Conservation (phyloP, 2,329 filamentous ascomycete genomes). For the Pseudogymnoascus sp. region DNA sequence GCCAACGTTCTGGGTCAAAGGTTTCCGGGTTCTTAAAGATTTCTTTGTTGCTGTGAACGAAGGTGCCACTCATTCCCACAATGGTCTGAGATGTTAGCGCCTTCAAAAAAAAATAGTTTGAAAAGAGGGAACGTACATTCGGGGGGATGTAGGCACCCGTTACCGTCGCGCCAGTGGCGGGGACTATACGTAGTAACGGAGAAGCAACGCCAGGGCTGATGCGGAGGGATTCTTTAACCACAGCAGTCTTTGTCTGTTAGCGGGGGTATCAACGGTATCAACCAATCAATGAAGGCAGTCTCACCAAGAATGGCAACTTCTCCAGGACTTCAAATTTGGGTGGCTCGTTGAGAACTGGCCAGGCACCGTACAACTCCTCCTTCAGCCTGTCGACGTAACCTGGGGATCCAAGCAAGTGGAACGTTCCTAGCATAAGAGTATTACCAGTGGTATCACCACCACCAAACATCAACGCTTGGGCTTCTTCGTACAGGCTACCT, state of each 20-base stretch:
- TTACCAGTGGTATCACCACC: constrained; percentile 39
- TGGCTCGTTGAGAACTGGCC: constrained; percentile 29
- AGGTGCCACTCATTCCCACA: constrained; percentile 18
- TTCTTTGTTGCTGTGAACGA: constrained; percentile 20
- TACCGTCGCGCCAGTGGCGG: constrained; percentile 4
- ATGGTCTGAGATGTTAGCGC: not conserved
- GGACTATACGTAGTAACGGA: constrained; percentile 3
- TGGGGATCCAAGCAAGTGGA: constrained; percentile 33
- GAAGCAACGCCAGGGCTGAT: not conserved
- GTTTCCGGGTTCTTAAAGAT: constrained; percentile 19
- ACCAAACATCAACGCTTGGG: constrained; percentile 39
- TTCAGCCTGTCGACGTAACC: constrained; percentile 30
- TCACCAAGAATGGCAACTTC: constrained; percentile 25
- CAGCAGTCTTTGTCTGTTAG: not conserved
- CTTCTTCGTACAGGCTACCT: constrained; percentile 35
- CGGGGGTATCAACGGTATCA: constrained; percentile 28
- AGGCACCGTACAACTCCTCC: constrained; percentile 31
- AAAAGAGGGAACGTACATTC: not conserved
- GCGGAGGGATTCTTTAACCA: not conserved
- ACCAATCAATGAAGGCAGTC: not conserved
- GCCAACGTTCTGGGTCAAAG: constrained; percentile 23
- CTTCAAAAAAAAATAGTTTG: too few relatives aligned
- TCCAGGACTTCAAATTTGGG: constrained; percentile 32
- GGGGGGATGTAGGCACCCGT: constrained; percentile 4
- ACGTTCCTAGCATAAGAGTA: constrained; percentile 35